Evolutionary conservation across 2,329 filamentous ascomycete genomes (phyloP), one percentile per base, ranked within the genome.

Genomic region (Aspergillus novofumigatus): DNA sequence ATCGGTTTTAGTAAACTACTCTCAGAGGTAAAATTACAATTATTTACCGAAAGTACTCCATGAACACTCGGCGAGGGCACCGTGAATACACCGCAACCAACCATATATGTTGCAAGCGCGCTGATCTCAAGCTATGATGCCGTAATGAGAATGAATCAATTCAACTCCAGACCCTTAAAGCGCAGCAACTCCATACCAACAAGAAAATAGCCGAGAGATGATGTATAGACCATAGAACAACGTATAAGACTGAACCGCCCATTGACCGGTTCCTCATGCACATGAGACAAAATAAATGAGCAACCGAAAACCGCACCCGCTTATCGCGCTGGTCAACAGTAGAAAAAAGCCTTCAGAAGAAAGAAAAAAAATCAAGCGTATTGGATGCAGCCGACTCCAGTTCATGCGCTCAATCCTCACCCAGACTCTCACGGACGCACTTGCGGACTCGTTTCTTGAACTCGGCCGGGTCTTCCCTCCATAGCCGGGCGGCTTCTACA

Each of bases 401-500:
- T 8, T 14, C 4, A 54, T 38, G 44, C 23, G 26, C 44, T 64
- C 67, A 79, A 49, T 90, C 86, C 72, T 91, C 88, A 28, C 91
- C 91, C 66, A 92, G 75, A 70, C 90, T 95, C 74, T 91, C 89
- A 65, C 91, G 79, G 1, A 96, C 91, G 68, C 89, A 91, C 71
- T 84, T 86, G 68, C 92, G 80, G 58, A 92, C 92, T 59, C 84
- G 80, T 75, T 83, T 88, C 75, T 91, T 85, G 71, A 96, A 99
- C 52, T 92, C 90, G 59, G 80, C 81, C 55, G 80, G 78, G 68
- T 96, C 90, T 68, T 94, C 91, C 53, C 94, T 84, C 83, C 94
- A 89, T 78, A 97, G 77, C 59, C 89, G 84, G 10, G 93, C 94
- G 3, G 94, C 94, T 78, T 97, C 93, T 28, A 97, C 86, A 72